These are phyloP conservation scores for Lobosporangium transversale DNA, from an alignment of 192 early-diverging fungal species.

Conservation along the genomic window DNA sequence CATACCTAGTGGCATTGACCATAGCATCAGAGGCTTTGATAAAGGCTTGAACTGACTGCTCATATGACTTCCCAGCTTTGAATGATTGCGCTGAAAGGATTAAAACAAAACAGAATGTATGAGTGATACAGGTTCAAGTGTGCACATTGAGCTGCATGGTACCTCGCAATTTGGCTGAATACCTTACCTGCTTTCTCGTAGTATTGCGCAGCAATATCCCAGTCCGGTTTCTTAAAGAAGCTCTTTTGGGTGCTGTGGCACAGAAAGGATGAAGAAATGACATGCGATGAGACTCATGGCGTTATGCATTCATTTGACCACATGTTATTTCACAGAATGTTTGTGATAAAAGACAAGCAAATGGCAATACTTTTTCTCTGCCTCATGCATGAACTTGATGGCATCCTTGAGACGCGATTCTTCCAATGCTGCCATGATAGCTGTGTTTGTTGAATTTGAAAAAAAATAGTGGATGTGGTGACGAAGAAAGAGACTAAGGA, in stretches of 20 bases:
- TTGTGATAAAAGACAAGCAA: not conserved
- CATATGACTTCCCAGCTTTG: conserved; percentile 74
- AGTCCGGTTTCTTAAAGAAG: conserved; percentile 77
- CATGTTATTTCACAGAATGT: not conserved
- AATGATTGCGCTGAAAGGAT: conserved; percentile 64
- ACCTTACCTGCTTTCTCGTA: conserved; percentile 83
- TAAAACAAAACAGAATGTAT: too few species aligned
- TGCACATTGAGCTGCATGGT: too few species aligned
- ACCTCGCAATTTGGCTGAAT: too few species aligned
- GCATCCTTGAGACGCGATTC: conserved; percentile 47
- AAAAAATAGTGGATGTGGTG: not conserved
- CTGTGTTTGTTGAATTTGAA: not conserved
- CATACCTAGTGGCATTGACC: conserved; percentile 69
- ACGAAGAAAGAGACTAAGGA: not conserved
- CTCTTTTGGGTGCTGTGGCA: conserved; percentile 61
- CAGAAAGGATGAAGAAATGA: not conserved
- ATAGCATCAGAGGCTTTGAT: conserved; percentile 72
- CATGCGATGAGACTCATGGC: too few species aligned
- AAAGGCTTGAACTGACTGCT: conserved; percentile 77
- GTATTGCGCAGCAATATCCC: conserved; percentile 75
- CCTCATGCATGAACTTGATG: conserved; percentile 48
- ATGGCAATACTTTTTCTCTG: conserved; percentile 39
- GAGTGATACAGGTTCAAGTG: too few species aligned
- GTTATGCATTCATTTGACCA: not conserved
- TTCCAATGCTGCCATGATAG: conserved; percentile 32